Percentiles rank a stretch among this genome's conserved stretches.
Evolutionary conservation across 441 rosid species (phyloP).

Genomic region (Populus tomentosa): DNA sequence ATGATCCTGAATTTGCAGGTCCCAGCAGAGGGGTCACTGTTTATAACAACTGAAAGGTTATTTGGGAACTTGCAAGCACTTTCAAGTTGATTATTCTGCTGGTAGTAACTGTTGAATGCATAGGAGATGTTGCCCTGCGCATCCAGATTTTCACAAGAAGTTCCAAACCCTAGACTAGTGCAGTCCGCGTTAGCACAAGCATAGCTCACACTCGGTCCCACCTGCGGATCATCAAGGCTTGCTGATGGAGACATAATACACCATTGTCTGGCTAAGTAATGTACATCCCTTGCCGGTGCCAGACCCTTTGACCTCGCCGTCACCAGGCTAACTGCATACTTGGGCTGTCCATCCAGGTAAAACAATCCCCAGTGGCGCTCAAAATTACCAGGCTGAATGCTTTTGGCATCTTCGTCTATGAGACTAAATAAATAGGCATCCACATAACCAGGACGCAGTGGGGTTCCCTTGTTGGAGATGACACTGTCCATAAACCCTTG

Average conservation of each 20-base stretch:
- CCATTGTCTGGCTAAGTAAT: slow-evolving; percentile 57
- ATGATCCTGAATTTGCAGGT: slow-evolving; percentile 50
- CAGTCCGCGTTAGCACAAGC: slow-evolving; percentile 73
- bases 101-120: slow-evolving; percentile 65
- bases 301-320: slow-evolving; percentile 26
- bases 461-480: slow-evolving; percentile 48
- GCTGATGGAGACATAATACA: slow-evolving; percentile 60
- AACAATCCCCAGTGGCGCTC: slow-evolving; percentile 86
- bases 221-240: slow-evolving; percentile 30
- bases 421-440: slow-evolving; percentile 66
- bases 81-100: slow-evolving; percentile 49
- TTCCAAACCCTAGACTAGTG: slow-evolving; percentile 58
- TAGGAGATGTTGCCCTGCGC: slow-evolving; percentile 49
- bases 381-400: slow-evolving; percentile 62
- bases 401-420: slow-evolving; percentile 67
- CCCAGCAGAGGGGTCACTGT: slow-evolving; percentile 43
- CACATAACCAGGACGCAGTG: slow-evolving; percentile 46
- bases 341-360: slow-evolving; percentile 61
- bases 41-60: slow-evolving; percentile 29
- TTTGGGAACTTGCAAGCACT: slow-evolving; percentile 55
- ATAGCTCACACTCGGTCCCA: slow-evolving; percentile 34
- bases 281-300: slow-evolving; percentile 54
- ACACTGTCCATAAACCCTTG: slow-evolving; percentile 60
- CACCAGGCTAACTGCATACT: slow-evolving; percentile 41
- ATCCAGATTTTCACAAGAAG: slow-evolving; percentile 46